These are phyloP conservation scores for Saccharomyces kudriavzevii DNA, from an alignment of 805 yeast genomes.

Conservation along the genomic window DNA sequence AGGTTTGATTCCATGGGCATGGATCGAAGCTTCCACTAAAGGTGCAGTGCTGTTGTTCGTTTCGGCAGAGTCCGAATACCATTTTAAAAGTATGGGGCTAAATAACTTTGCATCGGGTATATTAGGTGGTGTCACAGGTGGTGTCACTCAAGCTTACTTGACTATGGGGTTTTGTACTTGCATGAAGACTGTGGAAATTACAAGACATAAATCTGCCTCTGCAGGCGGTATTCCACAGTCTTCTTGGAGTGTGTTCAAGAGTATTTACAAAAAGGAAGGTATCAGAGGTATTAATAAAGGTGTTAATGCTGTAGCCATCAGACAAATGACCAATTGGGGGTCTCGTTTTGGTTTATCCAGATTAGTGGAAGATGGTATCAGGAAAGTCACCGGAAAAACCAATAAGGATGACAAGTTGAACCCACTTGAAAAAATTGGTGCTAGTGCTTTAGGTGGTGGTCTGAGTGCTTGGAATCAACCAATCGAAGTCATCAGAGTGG, in stretches of 20 bases:
- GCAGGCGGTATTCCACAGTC: conserved; percentile 65
- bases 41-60: conserved; percentile 94
- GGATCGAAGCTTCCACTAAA: conserved; percentile 98
- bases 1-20: conserved; percentile 98
- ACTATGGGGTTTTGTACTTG: conserved; percentile 98
- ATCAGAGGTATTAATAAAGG: conserved; percentile 93
- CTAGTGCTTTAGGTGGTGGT: conserved; percentile 93
- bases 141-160: conserved; percentile 90
- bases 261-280: conserved; percentile 79
- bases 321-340: conserved; percentile 99
- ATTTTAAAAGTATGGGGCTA: conserved; percentile 54
- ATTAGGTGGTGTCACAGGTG: conserved; percentile 93
- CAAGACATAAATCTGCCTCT: conserved; percentile 70
- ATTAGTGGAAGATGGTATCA: conserved; percentile 80
- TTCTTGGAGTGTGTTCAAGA: conserved; percentile 78
- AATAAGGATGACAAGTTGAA: conserved; percentile 49
- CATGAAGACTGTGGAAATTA: conserved; percentile 98
- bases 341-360: conserved; percentile 91
- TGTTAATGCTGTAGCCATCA: conserved; percentile 96
- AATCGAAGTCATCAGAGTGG: conserved; percentile 93
- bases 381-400: conserved; percentile 51
- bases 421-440: conserved; percentile 73
- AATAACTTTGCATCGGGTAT: conserved; percentile 78
- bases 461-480: conserved; percentile 98
- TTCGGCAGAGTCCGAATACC: conserved; percentile 85